Conservation (phyloP, 495 filamentous ascomycete genomes). For the Beverwykella pulmonaria region DNA sequence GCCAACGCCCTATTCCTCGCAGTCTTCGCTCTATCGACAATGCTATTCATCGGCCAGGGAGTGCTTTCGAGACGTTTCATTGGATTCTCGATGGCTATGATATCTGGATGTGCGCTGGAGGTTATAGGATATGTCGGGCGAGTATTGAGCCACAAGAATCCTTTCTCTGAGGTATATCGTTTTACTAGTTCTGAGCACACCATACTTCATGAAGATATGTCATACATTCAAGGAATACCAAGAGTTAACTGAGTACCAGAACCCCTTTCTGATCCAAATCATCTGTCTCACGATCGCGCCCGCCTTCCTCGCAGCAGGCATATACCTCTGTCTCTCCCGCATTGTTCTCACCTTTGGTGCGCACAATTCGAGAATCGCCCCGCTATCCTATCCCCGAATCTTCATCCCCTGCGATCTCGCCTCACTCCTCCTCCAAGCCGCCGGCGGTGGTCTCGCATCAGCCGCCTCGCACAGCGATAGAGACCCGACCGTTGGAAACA, state of each 20-base stretch:
- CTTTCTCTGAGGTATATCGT: slow-evolving; percentile 43
- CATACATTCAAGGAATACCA: background rate
- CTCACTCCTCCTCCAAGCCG: slow-evolving; percentile 56
- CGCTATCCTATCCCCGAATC: slow-evolving; percentile 56
- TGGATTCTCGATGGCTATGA: slow-evolving; percentile 50
- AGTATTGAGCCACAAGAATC: slow-evolving; percentile 49
- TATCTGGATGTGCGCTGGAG: slow-evolving; percentile 49
- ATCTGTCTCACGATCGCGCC: slow-evolving; percentile 61
- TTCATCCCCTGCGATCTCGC: slow-evolving; percentile 59
- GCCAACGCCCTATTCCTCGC: slow-evolving; percentile 38
- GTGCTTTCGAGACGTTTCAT: slow-evolving; percentile 43
- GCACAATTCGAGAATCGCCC: slow-evolving; percentile 55
- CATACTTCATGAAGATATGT: background rate
- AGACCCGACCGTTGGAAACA: slow-evolving; percentile 53
- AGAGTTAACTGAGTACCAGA: slow-evolving; percentile 8
- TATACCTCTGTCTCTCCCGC: slow-evolving; percentile 59
- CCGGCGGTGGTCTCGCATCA: slow-evolving; percentile 52
- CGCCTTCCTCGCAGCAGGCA: slow-evolving; percentile 60
- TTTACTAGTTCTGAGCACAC: background rate
- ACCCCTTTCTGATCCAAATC: slow-evolving; percentile 44
- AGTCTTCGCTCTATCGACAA: slow-evolving; percentile 35
- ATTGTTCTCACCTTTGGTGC: slow-evolving; percentile 53
- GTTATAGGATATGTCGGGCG: slow-evolving; percentile 53
- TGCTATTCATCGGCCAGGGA: slow-evolving; percentile 33
- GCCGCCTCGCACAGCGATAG: slow-evolving; percentile 40